Percentiles rank a stretch among this genome's conserved stretches.
phyloP scores from a whole-genome alignment of 2,329 filamentous ascomycete genomes.

The Colletotrichum tanaceti region DNA sequence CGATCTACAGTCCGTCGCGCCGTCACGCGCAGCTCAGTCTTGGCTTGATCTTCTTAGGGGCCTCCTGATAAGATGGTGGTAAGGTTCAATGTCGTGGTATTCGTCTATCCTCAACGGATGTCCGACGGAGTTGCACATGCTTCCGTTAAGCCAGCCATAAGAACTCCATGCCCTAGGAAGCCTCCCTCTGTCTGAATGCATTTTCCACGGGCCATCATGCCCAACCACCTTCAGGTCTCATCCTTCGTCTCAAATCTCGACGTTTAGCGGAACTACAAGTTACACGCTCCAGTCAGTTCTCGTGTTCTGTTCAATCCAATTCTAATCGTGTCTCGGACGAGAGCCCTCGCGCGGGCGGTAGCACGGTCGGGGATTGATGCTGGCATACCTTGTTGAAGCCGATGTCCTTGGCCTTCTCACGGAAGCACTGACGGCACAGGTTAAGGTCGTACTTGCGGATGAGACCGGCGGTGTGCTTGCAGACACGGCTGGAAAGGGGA shows the following conservation, averaged over 20 bases:
- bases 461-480: constrained; percentile 97
- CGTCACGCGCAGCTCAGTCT: constrained; percentile 26
- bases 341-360: too few relatives aligned
- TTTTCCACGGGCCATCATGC: constrained; percentile 50
- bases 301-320: constrained; percentile 10
- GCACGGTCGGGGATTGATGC: constrained; percentile 42
- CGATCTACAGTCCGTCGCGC: constrained; percentile 15
- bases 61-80: constrained; percentile 27
- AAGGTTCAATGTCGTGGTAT: constrained; percentile 55
- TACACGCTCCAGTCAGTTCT: constrained; percentile 35
- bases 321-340: too few relatives aligned
- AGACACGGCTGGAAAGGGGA: constrained; percentile 65
- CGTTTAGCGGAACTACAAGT: constrained; percentile 53
- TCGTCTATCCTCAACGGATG: constrained; percentile 57
- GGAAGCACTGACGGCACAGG: constrained; percentile 84
- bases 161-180: constrained; percentile 58
- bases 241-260: constrained; percentile 38
- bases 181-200: constrained; percentile 56
- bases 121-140: constrained; percentile 55
- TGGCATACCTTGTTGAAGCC: constrained; percentile 75
- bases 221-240: constrained; percentile 38
- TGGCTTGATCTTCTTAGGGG: background rate
- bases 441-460: constrained; percentile 99
- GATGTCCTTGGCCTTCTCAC: constrained; percentile 78
- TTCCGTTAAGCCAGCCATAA: constrained; percentile 56